Evolutionary conservation across 129 eudicot genomes (phyloP).

Genomic region (Lactuca saligna): DNA sequence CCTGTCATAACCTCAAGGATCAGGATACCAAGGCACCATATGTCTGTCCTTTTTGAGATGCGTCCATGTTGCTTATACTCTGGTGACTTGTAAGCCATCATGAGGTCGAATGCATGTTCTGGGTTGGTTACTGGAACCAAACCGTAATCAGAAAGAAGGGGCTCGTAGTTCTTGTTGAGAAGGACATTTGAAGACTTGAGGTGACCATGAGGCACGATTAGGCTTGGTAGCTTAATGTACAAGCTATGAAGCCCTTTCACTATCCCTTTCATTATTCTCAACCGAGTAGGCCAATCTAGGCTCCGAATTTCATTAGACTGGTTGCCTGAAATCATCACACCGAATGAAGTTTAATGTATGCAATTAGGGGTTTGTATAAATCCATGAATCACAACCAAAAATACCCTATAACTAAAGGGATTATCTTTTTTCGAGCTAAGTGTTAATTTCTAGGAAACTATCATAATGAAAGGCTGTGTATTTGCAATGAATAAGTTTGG

Average conservation of each 20-base stretch:
- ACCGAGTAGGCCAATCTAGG: constrained; percentile 59
- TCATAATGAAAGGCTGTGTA: background rate
- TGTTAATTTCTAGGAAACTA: too few relatives aligned
- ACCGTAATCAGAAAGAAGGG: constrained; percentile 61
- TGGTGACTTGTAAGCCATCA: constrained; percentile 69
- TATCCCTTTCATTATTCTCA: constrained; percentile 61
- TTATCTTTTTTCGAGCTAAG: background rate
- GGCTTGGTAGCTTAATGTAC: constrained; percentile 57
- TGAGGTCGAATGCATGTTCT: constrained; percentile 50
- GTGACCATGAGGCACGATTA: constrained; percentile 64
- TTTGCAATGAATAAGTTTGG: background rate
- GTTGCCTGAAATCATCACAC: constrained; percentile 43
- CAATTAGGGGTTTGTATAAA: constrained; percentile 5
- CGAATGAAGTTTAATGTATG: constrained; percentile 4
- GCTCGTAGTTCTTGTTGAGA: constrained; percentile 47
- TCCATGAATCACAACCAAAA: background rate
- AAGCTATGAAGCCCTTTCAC: constrained; percentile 59
- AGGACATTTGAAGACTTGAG: constrained; percentile 71
- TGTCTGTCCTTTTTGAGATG: constrained; percentile 53
- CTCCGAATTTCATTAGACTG: constrained; percentile 33
- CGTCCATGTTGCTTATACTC: constrained; percentile 48
- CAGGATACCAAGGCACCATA: constrained; percentile 76
- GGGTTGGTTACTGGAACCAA: constrained; percentile 52
- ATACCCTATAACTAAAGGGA: background rate
- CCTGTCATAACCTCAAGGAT: constrained; percentile 81